Evolutionary conservation across 1,284 basidiomycete genomes (phyloP), one percentile per base, ranked within the genome.

Genomic region (Marasmius sp.): DNA sequence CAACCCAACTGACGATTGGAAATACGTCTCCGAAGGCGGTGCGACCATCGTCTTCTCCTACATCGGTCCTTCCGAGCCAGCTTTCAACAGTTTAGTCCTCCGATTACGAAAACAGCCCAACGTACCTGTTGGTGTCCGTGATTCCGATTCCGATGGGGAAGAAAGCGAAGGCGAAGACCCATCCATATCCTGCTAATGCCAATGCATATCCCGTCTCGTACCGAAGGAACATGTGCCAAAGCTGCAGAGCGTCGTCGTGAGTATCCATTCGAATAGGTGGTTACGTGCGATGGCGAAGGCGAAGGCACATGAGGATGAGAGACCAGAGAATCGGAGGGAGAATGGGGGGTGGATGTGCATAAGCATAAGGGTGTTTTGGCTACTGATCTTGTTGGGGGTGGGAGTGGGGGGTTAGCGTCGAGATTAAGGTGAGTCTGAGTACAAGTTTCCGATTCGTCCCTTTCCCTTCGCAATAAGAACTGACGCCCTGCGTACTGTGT

Each of bases 31-130:
- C 1, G 95, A 97, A 75, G 95, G 95, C 14, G 93, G 92, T 16
- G 90, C 93, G 9, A 91, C 92, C 9, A 86, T 94, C 65, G 92
- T 97, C 22, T 93, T 94, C 74, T 87, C 89, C 8, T 96, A 95
- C 71, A 69, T 71, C 12, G 92, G 93, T 0, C 75, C 83, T 7
- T 39, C 36, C 27, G 73, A 80, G 61, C 72, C 79, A 2, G 64
- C 71, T 1, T 90, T 91, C 69, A 74, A 80, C 53, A 84, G 85
- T 7, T 91, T 79, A 45, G 89, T 91, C 0, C 79, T 97, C 38
- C 85, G 94, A 10, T 77, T 96, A 51, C 83, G 89, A 61, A 96
- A 96, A 71, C 64, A 71, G 8, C 61, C 67, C 47, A 65, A 69
- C 38, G 60, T 64, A n/a, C 57, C 62, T 16, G 43, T 55, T 16